Evolutionary conservation across 306 rosid genomes (phyloP).

Genomic region (Vigna trinervia): DNA sequence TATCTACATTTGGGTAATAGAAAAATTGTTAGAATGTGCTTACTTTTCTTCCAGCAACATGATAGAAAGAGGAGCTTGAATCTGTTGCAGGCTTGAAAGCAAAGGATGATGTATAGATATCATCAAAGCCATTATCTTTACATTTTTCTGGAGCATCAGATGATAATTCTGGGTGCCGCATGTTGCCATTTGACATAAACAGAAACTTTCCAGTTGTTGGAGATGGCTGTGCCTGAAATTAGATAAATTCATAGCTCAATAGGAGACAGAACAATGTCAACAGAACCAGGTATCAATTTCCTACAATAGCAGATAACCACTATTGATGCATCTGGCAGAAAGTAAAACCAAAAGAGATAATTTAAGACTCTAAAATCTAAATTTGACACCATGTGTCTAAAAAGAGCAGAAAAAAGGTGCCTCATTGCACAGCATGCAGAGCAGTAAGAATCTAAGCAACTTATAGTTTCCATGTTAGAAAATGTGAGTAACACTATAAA

Average conservation of each 20-base stretch:
- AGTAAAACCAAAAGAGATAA: conserved; percentile 1
- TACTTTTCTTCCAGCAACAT: conserved; percentile 73
- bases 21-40: conserved; percentile 32
- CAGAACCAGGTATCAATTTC: conserved; percentile 25
- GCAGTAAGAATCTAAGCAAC: neutral
- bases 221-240: conserved; percentile 88
- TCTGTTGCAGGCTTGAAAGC: conserved; percentile 78
- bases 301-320: conserved; percentile 17
- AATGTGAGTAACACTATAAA: conserved; percentile 4
- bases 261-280: conserved; percentile 28
- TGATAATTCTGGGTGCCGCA: conserved; percentile 47
- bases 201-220: conserved; percentile 92
- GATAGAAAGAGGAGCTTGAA: conserved; percentile 62
- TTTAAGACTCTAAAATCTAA: neutral
- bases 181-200: conserved; percentile 57
- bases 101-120: conserved; percentile 59
- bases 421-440: conserved; percentile 24
- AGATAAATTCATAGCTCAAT: conserved; percentile 52
- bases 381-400: neutral
- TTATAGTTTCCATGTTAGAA: neutral
- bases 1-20: conserved; percentile 20
- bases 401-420: neutral
- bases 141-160: conserved; percentile 56
- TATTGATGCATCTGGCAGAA: conserved; percentile 9
- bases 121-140: conserved; percentile 54